Evolutionary conservation across 2,329 filamentous ascomycete genomes (phyloP).

Genomic region (Metarhizium guizhouense): DNA sequence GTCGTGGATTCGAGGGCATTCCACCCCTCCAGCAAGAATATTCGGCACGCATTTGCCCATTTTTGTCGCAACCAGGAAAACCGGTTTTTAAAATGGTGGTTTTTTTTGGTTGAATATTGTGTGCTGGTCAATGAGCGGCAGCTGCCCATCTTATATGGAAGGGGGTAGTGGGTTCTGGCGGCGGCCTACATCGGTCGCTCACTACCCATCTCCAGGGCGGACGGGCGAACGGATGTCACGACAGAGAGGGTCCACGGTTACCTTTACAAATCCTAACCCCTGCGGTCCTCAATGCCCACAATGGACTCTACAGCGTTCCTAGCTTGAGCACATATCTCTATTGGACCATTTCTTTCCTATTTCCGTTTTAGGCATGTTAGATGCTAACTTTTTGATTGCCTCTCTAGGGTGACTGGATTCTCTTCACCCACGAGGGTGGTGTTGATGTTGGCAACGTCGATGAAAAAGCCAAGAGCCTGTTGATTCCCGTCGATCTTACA

Average conservation of each 20-base stretch:
- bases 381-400: slow-evolving; percentile 13
- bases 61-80: background rate
- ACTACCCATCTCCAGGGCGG: slow-evolving; percentile 7
- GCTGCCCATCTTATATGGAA: slow-evolving; percentile 9
- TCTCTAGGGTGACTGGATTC: slow-evolving; percentile 91
- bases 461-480: slow-evolving; percentile 95
- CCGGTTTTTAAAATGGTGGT: background rate
- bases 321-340: background rate
- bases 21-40: background rate
- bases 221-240: slow-evolving; percentile 31
- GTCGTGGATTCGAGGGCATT: background rate
- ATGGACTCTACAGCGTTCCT: background rate
- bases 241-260: slow-evolving; percentile 18
- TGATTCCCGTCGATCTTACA: slow-evolving; percentile 90
- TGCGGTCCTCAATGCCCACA: background rate
- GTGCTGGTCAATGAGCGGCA: background rate
- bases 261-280: slow-evolving; percentile 1
- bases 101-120: background rate
- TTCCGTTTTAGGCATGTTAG: background rate
- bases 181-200: slow-evolving; percentile 2
- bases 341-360: background rate
- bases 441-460: slow-evolving; percentile 99
- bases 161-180: background rate
- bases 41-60: background rate
- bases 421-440: slow-evolving; percentile 99